Evolutionary conservation across 2,329 filamentous ascomycete genomes (phyloP), one percentile per base, ranked within the genome.

Genomic region (Colletotrichum truncatum): DNA sequence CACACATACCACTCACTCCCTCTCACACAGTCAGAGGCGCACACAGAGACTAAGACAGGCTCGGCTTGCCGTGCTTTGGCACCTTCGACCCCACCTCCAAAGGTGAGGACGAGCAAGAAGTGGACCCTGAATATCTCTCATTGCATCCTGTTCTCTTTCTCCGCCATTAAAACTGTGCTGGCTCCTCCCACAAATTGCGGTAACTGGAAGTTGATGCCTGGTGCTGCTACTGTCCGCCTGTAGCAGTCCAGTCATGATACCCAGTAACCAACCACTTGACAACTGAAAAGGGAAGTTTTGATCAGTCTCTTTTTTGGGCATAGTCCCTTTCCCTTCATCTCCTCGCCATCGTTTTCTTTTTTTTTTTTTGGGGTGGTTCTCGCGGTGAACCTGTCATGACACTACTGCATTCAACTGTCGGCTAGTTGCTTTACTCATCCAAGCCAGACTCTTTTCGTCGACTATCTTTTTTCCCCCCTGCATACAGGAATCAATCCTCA

Each of bases 41-140:
- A 46, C 32, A 46, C 38, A 39, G n/a, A 46, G 45, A 65, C 56
- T 48, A 61, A 65, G 56, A 65, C 62, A 54, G 43, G 49, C 49
- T 43, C 43, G 48, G 48, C 56, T 43, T 41, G 43, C 45, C 60
- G 58, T 52, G 60, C 43, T 59, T 64, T 61, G 49, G 62, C 57
- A 53, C 43, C 52, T 12, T 64, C 36, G 43, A 65, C 62, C 62
- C 62, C 57, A 65, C 62, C 57, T 56, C 49, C 57, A 26, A 55
- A 43, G 43, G 57, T 34, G 9, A 48, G 32, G 12, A 57, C 18
- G 39, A 61, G 34, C 41, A 41, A 36, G 45, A 64, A 64, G 62
- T 65, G 62, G 62, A 65, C 62, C 62, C 57, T 65, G 62, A 65
- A 65, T 65, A 65, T 65, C 57, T 43, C 57, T 43, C 57, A 43